Base-by-base conservation (phyloP, 371 early-diverging fungal species). In the Basidiobolus meristosporus region DNA sequence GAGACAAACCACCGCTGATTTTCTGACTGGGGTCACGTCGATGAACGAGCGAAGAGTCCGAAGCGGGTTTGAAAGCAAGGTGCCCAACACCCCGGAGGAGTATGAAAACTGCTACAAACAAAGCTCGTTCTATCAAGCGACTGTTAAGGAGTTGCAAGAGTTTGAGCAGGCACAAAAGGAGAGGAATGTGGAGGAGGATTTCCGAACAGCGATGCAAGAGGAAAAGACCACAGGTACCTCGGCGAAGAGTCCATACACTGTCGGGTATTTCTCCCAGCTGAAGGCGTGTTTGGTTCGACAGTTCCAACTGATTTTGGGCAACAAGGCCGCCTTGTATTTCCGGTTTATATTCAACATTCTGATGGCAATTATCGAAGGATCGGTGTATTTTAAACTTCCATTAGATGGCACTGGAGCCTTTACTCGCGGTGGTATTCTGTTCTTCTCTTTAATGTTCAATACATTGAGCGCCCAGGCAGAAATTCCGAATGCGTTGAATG, bases 1-100 rank as follows among this genome's bases (percentile, higher is more conserved):
- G 26, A 65, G 81, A 44, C 77, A 78, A 52, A 81, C 78, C 5
- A 70, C 69, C 0, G 65, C 84, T 1, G 82, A 81, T 40, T 79
- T 73, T 36, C 65, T 83, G 41, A 70, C 79, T n/a, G 71, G 77
- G 31, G 38, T 75, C 14, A 78, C 73, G 31, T 55, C 71, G 41
- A 51, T 63, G 12, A 46, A 68, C 21, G 80, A 79, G 47, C 68
- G 75, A 40, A 52, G 57, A 33, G 43, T 68, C 18, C 50, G 57
- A 20, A 53, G 63, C 3, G 79, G 73, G 1, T 63, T 56, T 37
- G 66, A 69, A 40, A 56, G 54, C 15, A 45, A 43, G 31, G 56
- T 59, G 0, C 74, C 74, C 1, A 43, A 39, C 5, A 49, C 57
- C 2, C 47, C 65, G 16, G 39, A 46, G 17, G 57, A 65, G 41